Evolutionary conservation across 345 rosid species (phyloP), one percentile per base, ranked within the genome.

Genomic region (Limnanthes douglasii): DNA sequence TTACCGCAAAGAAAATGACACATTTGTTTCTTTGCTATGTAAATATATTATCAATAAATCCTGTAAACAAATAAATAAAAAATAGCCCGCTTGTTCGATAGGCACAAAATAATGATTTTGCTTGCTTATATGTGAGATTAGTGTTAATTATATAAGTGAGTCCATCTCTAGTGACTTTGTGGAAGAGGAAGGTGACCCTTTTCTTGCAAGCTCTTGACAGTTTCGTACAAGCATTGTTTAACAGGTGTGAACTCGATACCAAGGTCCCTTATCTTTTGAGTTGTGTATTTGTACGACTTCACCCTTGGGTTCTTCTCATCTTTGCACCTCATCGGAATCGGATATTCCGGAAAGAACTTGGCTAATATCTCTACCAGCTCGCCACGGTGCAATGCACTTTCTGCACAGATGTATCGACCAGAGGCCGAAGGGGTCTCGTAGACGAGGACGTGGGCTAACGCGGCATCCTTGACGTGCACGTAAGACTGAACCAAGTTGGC

Each of bases 331-430:
- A 82, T 77, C 7, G 98, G 98, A 46, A 84, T 46, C 15, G 96
- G 88, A 16, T 90, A 84, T 38, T 80, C 94, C 0, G 93, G 98
- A 66, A 77, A 90, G 57, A 84, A 58, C 68, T 84, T 80, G 48
- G 80, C 66, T 2, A 90, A 66, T 49, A 90, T 90, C 38, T 78
- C 94, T 37, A 84, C 98, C 42, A 90, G 85, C n/a, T 90, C 94
- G 0, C 92, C 96, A 0, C 96, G 96, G 68, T 84, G 98, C 51
- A 84, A 83, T 15, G 75, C 80, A 1, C 73, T 72, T 58, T 80
- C 98, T 2, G 85, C 79, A 10, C 86, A 84, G 21, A 90, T 64
- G 61, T 77, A 84, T 0, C 98, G 77, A 17, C 98, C 96, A 0
- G 98, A 68, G 46, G 98, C 96, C 0, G 83, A 66, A 1, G 93